These are phyloP conservation scores for Orbilia oligospora DNA, from an alignment of 2,329 filamentous ascomycete genomes.

Conservation along the genomic window DNA sequence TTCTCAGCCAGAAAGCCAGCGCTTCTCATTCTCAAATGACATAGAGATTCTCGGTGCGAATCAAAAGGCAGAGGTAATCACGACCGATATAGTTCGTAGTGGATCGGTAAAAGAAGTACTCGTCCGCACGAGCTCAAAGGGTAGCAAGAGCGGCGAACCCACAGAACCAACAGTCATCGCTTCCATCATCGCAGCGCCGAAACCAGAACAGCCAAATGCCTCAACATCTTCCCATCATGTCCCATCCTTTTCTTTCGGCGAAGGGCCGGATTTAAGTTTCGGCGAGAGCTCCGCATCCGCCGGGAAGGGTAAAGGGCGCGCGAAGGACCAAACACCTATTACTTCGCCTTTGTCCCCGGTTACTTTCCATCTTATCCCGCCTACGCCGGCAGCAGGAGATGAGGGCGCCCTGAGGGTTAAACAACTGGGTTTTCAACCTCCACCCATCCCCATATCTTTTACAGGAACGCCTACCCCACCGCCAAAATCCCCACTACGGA, in stretches of 20 bases:
- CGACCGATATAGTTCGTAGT: slow-evolving; percentile 38
- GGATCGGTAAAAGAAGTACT: slow-evolving; percentile 54
- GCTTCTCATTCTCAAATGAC: slow-evolving; percentile 50
- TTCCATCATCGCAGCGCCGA: slow-evolving; percentile 14
- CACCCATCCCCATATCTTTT: slow-evolving; percentile 13
- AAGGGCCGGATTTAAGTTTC: slow-evolving; percentile 47
- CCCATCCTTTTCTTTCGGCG: slow-evolving; percentile 51
- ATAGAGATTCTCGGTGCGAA: slow-evolving; percentile 41
- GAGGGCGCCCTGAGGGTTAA: slow-evolving; percentile 14
- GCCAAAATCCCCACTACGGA: slow-evolving; percentile 23
- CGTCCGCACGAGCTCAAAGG: slow-evolving; percentile 48
- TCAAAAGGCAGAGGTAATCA: slow-evolving; percentile 51
- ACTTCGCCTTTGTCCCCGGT: slow-evolving; percentile 33
- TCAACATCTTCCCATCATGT: slow-evolving; percentile 27
- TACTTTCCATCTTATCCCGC: slow-evolving; percentile 55
- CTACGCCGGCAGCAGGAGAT: slow-evolving; percentile 41
- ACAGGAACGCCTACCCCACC: not conserved
- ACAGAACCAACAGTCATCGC: slow-evolving; percentile 5
- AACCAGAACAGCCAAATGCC: slow-evolving; percentile 24
- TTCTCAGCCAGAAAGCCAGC: slow-evolving; percentile 2
- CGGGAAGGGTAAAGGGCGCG: slow-evolving; percentile 51
- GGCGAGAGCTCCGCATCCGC: slow-evolving; percentile 28
- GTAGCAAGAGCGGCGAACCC: slow-evolving; percentile 34
- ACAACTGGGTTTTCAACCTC: slow-evolving; percentile 40
- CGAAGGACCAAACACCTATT: slow-evolving; percentile 34